phyloP scores from a whole-genome alignment of 2,329 filamentous ascomycete genomes.

The Leptographium lundbergii region DNA sequence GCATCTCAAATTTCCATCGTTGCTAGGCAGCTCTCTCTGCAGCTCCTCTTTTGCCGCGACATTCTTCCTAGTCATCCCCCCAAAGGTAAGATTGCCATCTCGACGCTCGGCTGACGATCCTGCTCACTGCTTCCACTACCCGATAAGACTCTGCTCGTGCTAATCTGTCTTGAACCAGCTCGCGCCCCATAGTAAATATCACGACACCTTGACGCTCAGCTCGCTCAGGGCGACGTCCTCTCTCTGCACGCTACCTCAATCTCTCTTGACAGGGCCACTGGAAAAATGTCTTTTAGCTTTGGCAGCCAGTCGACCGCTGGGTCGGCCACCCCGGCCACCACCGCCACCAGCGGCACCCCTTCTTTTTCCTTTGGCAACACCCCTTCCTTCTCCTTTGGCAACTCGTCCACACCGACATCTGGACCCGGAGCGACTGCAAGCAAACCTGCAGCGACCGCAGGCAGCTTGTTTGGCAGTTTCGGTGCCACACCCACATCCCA shows the following conservation, averaged over 20 bases:
- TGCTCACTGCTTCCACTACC: neutral
- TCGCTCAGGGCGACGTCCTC: neutral
- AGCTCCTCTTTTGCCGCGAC: neutral
- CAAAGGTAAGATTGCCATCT: neutral
- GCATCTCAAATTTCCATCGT: neutral
- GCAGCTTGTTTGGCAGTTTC: neutral
- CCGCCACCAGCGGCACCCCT: constrained; percentile 20
- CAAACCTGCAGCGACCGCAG: neutral
- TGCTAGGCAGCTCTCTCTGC: constrained; percentile 1
- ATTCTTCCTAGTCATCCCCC: neutral
- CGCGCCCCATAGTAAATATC: neutral
- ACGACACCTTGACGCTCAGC: neutral
- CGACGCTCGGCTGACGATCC: neutral
- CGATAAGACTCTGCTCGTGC: neutral
- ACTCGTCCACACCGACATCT: constrained; percentile 17
- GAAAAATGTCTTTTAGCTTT: constrained; percentile 16
- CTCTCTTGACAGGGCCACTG: neutral
- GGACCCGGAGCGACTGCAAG: constrained; percentile 10
- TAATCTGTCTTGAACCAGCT: neutral
- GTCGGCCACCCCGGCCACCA: constrained; percentile 24
- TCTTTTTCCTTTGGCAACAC: constrained; percentile 20
- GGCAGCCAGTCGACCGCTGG: constrained; percentile 21
- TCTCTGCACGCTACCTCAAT: neutral
- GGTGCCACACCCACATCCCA: neutral
- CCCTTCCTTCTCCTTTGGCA: constrained; percentile 29